phyloP scores from a whole-genome alignment of 352 stramenopile genomes.

The Phytopythium ostracodes region DNA sequence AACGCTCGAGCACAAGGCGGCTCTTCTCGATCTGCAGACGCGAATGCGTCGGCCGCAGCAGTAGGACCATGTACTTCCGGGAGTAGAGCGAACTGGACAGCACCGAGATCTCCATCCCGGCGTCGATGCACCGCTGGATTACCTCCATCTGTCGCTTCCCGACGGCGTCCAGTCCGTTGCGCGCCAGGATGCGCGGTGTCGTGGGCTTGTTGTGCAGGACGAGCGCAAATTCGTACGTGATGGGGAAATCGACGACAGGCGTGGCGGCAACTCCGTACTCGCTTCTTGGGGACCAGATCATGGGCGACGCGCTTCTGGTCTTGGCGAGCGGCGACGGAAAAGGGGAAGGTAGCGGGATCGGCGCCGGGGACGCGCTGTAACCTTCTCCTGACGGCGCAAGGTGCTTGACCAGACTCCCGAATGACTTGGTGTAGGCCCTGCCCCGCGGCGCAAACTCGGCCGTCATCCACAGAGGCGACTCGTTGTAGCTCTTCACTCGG shows the following conservation, averaged over 20 bases:
- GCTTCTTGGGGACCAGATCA: constrained; percentile 71
- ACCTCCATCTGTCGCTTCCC: constrained; percentile 76
- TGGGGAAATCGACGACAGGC: constrained; percentile 43
- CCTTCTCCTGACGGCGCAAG: constrained; percentile 44
- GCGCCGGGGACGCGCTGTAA: constrained; percentile 10
- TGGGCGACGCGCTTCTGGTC: constrained; percentile 39
- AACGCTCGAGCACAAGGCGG: constrained; percentile 74
- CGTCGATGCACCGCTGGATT: constrained; percentile 67
- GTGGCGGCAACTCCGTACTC: constrained; percentile 30
- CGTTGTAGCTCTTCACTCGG: constrained; percentile 51
- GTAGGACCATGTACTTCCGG: constrained; percentile 76
- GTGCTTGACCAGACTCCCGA: constrained; percentile 79
- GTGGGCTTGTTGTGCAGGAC: constrained; percentile 83
- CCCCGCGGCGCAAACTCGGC: constrained; percentile 29
- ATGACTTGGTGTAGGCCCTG: constrained; percentile 74
- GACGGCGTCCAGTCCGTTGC: constrained; percentile 67
- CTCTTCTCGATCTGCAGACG: constrained; percentile 79
- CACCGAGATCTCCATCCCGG: constrained; percentile 71
- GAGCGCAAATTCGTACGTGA: constrained; percentile 84
- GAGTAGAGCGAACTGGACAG: constrained; percentile 79
- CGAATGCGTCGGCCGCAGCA: constrained; percentile 54
- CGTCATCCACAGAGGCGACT: constrained; percentile 21
- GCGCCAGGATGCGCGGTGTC: constrained; percentile 63
- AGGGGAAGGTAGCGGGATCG: constrained; percentile 23
- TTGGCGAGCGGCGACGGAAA: constrained; percentile 43